These are phyloP conservation scores for Gaultheria prostrata DNA, from an alignment of 148 eudicot species.

Conservation along the genomic window DNA sequence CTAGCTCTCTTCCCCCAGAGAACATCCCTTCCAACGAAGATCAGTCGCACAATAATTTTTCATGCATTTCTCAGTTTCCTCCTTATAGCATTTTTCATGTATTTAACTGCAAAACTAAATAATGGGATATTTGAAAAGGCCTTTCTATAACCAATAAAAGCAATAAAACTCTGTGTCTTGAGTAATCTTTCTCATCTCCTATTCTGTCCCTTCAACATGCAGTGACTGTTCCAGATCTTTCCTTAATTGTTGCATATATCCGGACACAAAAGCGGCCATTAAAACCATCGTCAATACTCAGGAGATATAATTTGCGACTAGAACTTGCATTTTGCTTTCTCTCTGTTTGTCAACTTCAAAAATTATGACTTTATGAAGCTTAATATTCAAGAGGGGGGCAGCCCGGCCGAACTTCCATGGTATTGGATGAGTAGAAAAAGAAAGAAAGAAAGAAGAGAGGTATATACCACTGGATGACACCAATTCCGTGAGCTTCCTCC, in stretches of 20 bases:
- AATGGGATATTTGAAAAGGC: background rate
- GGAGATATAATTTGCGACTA: background rate
- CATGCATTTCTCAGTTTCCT: background rate
- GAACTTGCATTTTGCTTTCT: background rate
- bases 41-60: no score
- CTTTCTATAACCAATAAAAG: background rate
- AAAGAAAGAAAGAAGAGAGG: background rate
- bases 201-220: background rate
- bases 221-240: background rate
- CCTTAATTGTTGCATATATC: background rate
- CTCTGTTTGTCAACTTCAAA: background rate
- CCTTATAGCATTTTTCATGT: background rate
- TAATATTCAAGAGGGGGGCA: background rate
- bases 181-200: background rate
- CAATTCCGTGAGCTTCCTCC: slow-evolving; percentile 67
- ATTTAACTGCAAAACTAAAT: background rate
- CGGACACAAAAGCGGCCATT: background rate
- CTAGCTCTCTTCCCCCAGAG: no score
- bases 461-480: slow-evolving; percentile 80
- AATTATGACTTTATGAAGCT: slow-evolving; percentile 2
- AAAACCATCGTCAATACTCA: background rate
- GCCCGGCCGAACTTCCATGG: background rate
- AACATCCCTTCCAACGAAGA: no score
- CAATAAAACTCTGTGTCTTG: background rate
- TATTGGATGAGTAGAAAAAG: background rate